Base-by-base conservation (phyloP, 2,329 filamentous ascomycete genomes). In the Cercospora beticola region DNA sequence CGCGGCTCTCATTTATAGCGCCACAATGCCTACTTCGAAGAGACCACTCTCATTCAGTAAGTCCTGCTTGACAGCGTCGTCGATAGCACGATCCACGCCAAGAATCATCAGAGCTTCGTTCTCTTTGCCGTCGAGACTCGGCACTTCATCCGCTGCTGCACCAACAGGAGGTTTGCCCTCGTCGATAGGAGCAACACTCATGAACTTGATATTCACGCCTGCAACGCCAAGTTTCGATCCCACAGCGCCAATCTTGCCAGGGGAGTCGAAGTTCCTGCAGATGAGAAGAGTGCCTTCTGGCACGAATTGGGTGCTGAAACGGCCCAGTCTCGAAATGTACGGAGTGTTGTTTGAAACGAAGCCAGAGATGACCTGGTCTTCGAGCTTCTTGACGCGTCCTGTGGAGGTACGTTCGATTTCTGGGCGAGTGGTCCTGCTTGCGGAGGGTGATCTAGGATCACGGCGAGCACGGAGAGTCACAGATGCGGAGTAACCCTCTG, bases 41-140 rank as follows among this genome's bases (percentile, higher is more conserved):
- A 87, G 83, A 0, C 86, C 86, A 46, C 85, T 81, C 10, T 80
- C 79, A 6, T 78, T 81, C 62, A 86, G 81, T 71, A 88, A 74
- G 31, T 81, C 80, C 74, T 82, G 80, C 33, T 83, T 80, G 14
- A 87, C 84, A 66, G 87, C 84, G 64, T 85, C 84, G 0, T 84
- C 85, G 18, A 93, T 88, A 3, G 85, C 83, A 2, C 87, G 86
- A 75, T 91, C 89, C 9, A 94, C 88, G 0, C 92, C 90, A 62
- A 94, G 74, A 74, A 94, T 94, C 92, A 94, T 94, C 72, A 94
- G 80, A 9, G 92, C 92, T 80, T 94, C 92, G 54, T 89, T 87
- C 60, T 80, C 77, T 30, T 78, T 80, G 30, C 67, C 33, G 69
- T 73, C 63, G 3, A 43, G 23, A 46, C 21, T 40, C 46, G 26